Conservation (phyloP, 192 early-diverging fungal genomes). For the Gryganskiella cystojenkinii region DNA sequence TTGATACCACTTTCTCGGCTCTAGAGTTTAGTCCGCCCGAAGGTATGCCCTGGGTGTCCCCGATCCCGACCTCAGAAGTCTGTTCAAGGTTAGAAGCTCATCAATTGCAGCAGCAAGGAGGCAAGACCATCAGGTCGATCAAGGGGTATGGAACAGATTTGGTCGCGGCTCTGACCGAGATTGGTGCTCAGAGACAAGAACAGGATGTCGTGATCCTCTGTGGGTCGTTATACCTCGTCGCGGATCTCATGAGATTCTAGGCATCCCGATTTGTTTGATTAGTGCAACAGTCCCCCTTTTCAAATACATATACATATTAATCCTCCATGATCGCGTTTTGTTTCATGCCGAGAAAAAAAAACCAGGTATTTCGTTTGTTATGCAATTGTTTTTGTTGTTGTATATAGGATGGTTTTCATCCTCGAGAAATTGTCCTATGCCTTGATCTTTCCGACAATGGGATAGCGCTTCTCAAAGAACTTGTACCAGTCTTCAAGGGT, state of each 20-base stretch:
- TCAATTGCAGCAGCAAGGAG: slow-evolving; percentile 5
- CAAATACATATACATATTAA: too few relatives aligned
- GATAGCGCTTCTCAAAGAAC: slow-evolving; percentile 76
- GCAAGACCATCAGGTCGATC: slow-evolving; percentile 29
- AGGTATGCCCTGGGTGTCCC: slow-evolving; percentile 90
- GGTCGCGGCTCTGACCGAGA: slow-evolving; percentile 28
- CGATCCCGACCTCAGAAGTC: slow-evolving; percentile 61
- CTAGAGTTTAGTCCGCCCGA: slow-evolving; percentile 81
- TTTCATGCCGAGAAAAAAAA: too few relatives aligned
- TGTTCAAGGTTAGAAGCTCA: slow-evolving; percentile 17
- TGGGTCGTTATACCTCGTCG: slow-evolving; percentile 89
- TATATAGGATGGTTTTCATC: too few relatives aligned
- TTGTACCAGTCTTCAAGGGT: slow-evolving; percentile 79
- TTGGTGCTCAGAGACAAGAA: slow-evolving; percentile 36
- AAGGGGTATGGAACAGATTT: slow-evolving; percentile 56
- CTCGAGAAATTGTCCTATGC: background rate
- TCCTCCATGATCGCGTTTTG: too few relatives aligned
- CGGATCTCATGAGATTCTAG: slow-evolving; percentile 75
- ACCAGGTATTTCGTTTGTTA: too few relatives aligned
- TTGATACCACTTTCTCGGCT: slow-evolving; percentile 71
- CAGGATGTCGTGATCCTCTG: slow-evolving; percentile 74
- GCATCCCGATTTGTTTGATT: too few relatives aligned
- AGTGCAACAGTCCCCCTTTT: too few relatives aligned
- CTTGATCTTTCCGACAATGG: slow-evolving; percentile 70
- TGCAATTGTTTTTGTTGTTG: too few relatives aligned